These are phyloP conservation scores for Alternaria dauci DNA, from an alignment of 2,329 filamentous ascomycete species.

Conservation along the genomic window DNA sequence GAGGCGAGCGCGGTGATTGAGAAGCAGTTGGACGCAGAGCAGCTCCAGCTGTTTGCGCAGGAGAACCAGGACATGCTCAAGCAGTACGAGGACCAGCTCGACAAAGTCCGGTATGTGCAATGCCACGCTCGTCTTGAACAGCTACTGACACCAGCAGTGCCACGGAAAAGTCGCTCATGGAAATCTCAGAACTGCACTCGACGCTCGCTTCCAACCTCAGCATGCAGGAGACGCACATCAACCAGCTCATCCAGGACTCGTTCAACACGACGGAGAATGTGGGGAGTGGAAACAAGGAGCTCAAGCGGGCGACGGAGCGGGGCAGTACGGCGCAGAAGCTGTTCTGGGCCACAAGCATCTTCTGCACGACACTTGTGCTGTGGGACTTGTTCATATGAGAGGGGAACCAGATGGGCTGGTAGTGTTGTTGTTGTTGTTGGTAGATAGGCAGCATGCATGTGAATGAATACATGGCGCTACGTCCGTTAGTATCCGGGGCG, in stretches of 20 bases:
- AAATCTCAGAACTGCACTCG: conserved; percentile 92
- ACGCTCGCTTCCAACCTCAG: conserved; percentile 86
- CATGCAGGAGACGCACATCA: conserved; percentile 87
- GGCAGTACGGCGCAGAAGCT: conserved; percentile 60
- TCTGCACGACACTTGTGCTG: conserved; percentile 57
- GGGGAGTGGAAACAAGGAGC: conserved; percentile 85
- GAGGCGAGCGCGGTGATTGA: conserved; percentile 52
- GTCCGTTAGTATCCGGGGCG: conserved; percentile 15
- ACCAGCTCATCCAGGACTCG: conserved; percentile 86
- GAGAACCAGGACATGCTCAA: conserved; percentile 93
- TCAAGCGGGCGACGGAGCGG: conserved; percentile 77
- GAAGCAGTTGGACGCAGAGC: conserved; percentile 77
- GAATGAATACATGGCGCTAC: conserved; percentile 12
- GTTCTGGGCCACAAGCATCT: conserved; percentile 57
- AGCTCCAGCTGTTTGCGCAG: conserved; percentile 90
- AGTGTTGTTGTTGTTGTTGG: conserved; percentile 7
- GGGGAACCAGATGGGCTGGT: neutral
- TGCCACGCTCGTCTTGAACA: neutral
- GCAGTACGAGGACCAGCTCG: conserved; percentile 91
- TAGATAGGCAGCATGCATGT: conserved; percentile 16
- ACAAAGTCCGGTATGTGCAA: conserved; percentile 83
- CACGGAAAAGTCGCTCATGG: conserved; percentile 87
- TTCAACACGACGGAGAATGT: conserved; percentile 85
- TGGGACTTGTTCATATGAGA: conserved; percentile 60
- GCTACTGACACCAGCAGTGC: conserved; percentile 63